Evolutionary conservation across 2,329 filamentous ascomycete genomes (phyloP).

Genomic region (Colletotrichum higginsianum): DNA sequence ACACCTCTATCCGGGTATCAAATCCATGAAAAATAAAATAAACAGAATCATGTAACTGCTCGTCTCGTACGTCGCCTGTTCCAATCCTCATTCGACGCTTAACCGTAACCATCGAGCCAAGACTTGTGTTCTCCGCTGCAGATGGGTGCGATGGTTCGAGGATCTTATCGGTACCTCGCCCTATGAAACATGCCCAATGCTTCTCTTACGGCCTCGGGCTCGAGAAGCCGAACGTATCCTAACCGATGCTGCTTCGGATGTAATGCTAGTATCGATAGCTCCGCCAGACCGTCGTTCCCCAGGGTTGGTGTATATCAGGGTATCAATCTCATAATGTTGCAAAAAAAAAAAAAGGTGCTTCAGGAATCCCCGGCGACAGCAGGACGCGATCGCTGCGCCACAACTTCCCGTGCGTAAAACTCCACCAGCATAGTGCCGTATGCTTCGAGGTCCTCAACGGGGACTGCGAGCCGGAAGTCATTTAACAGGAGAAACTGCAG

Average conservation of each 20-base stretch:
- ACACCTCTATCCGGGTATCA: slow-evolving; percentile 42
- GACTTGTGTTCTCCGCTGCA: not conserved
- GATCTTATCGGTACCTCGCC: not conserved
- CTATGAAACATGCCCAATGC: not conserved
- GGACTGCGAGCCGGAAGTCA: slow-evolving; percentile 93
- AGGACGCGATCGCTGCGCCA: slow-evolving; percentile 57
- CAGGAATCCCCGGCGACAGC: slow-evolving; percentile 31
- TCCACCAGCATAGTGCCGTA: slow-evolving; percentile 99
- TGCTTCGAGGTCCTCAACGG: slow-evolving; percentile 94
- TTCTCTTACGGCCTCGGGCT: not conserved
- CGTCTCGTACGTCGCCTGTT: not conserved
- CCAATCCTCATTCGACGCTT: slow-evolving; percentile 2
- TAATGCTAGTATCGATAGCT: slow-evolving; percentile 15
- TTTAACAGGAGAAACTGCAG: slow-evolving; percentile 96
- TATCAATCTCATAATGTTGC: slow-evolving; percentile 42
- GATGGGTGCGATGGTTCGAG: not conserved
- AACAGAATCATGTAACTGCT: slow-evolving; percentile 1
- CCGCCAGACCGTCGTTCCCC: slow-evolving; percentile 15
- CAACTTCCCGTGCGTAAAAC: slow-evolving; percentile 94
- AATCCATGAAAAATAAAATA: slow-evolving; percentile 15
- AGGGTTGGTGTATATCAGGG: slow-evolving; percentile 38
- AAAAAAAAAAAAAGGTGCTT: slow-evolving; percentile 17
- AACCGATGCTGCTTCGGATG: slow-evolving; percentile 6
- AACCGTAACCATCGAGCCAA: not conserved
- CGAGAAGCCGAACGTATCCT: not conserved